phyloP scores from a whole-genome alignment of 1,139 yeast genomes.

The Pichia sp. region DNA sequence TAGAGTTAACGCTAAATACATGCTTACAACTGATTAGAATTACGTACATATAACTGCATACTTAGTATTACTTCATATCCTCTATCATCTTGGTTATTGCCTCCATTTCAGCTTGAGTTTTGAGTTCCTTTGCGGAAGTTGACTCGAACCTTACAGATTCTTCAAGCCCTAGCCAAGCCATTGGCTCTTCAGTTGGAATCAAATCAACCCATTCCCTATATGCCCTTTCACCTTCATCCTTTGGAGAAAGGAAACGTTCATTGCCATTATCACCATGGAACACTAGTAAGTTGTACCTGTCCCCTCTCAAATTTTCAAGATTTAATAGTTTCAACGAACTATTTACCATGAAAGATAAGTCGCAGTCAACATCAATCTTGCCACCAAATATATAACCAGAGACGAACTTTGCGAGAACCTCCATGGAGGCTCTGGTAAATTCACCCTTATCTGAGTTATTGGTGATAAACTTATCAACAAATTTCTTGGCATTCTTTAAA shows the following conservation, averaged over 20 bases:
- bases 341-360: neutral
- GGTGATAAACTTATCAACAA: conserved; percentile 37
- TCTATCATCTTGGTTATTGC: too few species aligned
- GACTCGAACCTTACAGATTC: too few species aligned
- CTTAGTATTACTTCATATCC: too few species aligned
- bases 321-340: too few species aligned
- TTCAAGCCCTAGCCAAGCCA: conserved; percentile 64
- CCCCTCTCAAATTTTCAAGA: conserved; percentile 32
- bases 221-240: conserved; percentile 29
- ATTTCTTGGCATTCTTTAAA: conserved; percentile 42
- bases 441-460: conserved; percentile 34
- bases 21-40: too few species aligned
- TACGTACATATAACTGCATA: too few species aligned
- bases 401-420: conserved; percentile 30
- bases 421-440: conserved; percentile 38
- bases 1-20: too few species aligned
- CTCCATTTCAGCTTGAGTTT: too few species aligned
- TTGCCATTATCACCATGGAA: neutral
- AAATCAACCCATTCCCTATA: conserved; percentile 40
- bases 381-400: conserved; percentile 57
- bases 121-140: too few species aligned
- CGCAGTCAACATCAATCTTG: conserved; percentile 41
- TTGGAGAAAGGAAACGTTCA: conserved; percentile 32
- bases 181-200: conserved; percentile 54
- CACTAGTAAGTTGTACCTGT: conserved; percentile 9